Base-by-base conservation (phyloP, 2,329 filamentous ascomycete genomes). In the Dryadomyces quercus-mongolicae region DNA sequence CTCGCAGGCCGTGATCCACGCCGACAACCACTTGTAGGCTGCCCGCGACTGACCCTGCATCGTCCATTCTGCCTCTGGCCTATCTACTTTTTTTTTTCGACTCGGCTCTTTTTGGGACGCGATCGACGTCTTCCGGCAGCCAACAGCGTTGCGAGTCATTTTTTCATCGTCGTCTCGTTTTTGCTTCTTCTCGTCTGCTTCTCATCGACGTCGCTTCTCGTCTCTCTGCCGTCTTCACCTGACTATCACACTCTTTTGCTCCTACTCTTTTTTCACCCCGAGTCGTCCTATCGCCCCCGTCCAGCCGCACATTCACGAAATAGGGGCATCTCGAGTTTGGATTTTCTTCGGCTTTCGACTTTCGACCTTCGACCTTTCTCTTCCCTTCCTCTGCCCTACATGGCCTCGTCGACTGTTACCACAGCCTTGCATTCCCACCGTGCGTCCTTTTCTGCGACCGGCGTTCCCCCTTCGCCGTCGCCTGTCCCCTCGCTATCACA, bases 371-470 rank as follows among this genome's bases (percentile, higher is more conserved):
- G 21, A 18, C 20, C 20, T 42, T 21, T 42, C 48, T 13, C 38
- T 18, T 15, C 34, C 13, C 50, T 31, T 40, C 13, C 12, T 16
- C 48, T 50, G 53, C 43, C 54, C 51, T 56, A 34, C 53, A 60
- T 72, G 69, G 67, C 70, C 61, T 70, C 68, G 57, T 64, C 67
- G 40, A 66, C 64, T 40, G 59, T 70, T 55, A 66, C 66, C 51
- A 64, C 66, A 50, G 56, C 61, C 40, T 52, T 60, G 22, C 55
- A 59, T 51, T 56, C 60, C 43, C 58, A 62, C 52, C 58, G 60
- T 56, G 53, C 62, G 45, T 63, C 63, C 52, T 60, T 62, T 50
- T 62, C 62, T 20, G 54, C 55, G n/a, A 47, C 54, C 46, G 57
- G 54, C 48, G 55, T 49, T 43, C 59, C 46, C 45, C 59, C 51